Percentiles rank a stretch among this genome's conserved stretches.
Evolutionary conservation across 805 yeast genomes (phyloP).

Genomic region (Candida morakotiae): DNA sequence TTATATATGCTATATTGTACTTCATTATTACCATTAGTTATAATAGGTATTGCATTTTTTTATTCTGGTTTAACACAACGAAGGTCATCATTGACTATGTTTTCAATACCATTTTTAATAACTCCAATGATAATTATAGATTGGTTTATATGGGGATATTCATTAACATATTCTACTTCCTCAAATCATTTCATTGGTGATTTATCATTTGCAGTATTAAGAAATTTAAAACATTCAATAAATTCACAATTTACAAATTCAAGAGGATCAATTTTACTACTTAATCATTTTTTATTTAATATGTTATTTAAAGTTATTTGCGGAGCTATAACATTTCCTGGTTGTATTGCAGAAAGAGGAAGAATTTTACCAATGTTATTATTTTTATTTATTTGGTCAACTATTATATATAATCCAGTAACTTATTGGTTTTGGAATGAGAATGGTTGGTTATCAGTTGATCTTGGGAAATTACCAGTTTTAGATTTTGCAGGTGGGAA

Average conservation of each 20-base stretch:
- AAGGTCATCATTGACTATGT: constrained; percentile 37
- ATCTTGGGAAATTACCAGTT: constrained; percentile 29
- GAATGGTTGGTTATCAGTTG: constrained; percentile 40
- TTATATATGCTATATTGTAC: constrained; percentile 35
- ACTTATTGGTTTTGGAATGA: constrained; percentile 44
- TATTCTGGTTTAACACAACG: constrained; percentile 42
- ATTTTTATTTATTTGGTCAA: constrained; percentile 36
- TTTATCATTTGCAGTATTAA: constrained; percentile 25
- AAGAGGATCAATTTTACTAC: constrained; percentile 33
- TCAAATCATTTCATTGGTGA: constrained; percentile 32
- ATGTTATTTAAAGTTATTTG: constrained; percentile 36
- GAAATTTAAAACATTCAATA: constrained; percentile 19
- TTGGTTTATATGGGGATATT: constrained; percentile 45
- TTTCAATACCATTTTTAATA: constrained; percentile 31
- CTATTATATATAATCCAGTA: constrained; percentile 38
- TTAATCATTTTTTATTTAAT: constrained; percentile 36
- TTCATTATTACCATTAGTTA: constrained; percentile 24
- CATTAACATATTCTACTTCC: constrained; percentile 35
- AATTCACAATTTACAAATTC: constrained; percentile 25
- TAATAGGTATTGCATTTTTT: constrained; percentile 35
- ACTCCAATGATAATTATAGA: constrained; percentile 31
- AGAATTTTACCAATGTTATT: constrained; percentile 38
- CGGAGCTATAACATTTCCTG: constrained; percentile 40
- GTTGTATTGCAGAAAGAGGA: constrained; percentile 42
- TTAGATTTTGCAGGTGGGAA: constrained; percentile 45